Percentiles rank a stretch among this genome's conserved stretches.
phyloP scores from a whole-genome alignment of 805 yeast genomes.

The Saturnispora bothae region DNA sequence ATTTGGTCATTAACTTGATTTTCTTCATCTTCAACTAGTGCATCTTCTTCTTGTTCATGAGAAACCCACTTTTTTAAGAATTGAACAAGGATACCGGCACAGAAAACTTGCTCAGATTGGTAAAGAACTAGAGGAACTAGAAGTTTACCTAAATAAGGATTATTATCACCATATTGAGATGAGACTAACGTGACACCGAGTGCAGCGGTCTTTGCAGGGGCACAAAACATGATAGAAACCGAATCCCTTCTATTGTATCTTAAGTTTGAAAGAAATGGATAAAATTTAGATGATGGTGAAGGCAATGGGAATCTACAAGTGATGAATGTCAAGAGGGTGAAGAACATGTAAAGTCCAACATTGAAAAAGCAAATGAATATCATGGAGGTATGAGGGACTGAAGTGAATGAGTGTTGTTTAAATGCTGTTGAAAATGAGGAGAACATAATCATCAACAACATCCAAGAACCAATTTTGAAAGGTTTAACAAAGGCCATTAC shows the following conservation, averaged over 20 bases:
- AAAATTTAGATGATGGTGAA: slow-evolving; percentile 39
- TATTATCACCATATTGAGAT: slow-evolving; percentile 46
- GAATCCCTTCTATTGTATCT: slow-evolving; percentile 63
- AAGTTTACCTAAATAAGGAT: slow-evolving; percentile 53
- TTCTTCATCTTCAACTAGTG: background rate
- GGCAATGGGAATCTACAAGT: slow-evolving; percentile 51
- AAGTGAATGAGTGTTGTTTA: slow-evolving; percentile 64
- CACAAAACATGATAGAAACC: slow-evolving; percentile 72
- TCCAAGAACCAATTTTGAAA: slow-evolving; percentile 66
- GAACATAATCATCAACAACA: slow-evolving; percentile 54
- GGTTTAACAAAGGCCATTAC: slow-evolving; percentile 45
- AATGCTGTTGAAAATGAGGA: slow-evolving; percentile 78
- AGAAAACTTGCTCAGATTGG: slow-evolving; percentile 76
- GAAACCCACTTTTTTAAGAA: slow-evolving; percentile 4
- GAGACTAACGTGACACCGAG: slow-evolving; percentile 73
- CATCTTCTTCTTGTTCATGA: background rate
- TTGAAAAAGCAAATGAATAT: slow-evolving; percentile 77
- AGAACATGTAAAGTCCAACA: slow-evolving; percentile 56
- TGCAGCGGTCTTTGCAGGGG: slow-evolving; percentile 90
- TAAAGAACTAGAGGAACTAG: slow-evolving; percentile 75
- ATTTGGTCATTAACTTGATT: no score
- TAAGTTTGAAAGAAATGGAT: slow-evolving; percentile 33
- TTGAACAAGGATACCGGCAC: slow-evolving; percentile 40
- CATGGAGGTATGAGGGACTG: slow-evolving; percentile 42
- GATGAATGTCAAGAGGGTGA: slow-evolving; percentile 67